Evolutionary conservation across 1,139 yeast species (phyloP).

Genomic region (Saccharomyces hybrid): DNA sequence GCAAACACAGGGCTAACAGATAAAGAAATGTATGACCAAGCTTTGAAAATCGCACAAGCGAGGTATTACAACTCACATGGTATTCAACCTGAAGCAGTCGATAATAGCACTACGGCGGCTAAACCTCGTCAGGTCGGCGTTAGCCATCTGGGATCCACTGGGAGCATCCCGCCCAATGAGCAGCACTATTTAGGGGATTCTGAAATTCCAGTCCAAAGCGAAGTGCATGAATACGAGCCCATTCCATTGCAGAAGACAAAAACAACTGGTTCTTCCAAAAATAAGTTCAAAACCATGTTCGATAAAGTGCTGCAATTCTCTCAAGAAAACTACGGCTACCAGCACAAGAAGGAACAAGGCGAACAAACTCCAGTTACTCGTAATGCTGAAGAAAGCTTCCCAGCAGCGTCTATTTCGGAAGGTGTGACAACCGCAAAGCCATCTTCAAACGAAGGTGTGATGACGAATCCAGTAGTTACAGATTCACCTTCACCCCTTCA

Average conservation of each 20-base stretch:
- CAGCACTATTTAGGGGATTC: neutral
- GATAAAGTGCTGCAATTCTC: constrained; percentile 29
- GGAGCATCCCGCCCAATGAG: neutral
- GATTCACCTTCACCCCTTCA: neutral
- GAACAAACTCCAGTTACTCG: neutral
- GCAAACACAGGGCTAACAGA: constrained; percentile 17
- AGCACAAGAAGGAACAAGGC: constrained; percentile 17
- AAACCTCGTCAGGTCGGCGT: neutral
- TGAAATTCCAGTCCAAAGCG: neutral
- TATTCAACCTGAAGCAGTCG: neutral
- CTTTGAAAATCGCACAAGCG: constrained; percentile 31
- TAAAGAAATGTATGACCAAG: constrained; percentile 33
- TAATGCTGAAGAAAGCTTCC: neutral
- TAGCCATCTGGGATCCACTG: neutral
- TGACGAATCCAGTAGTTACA: neutral
- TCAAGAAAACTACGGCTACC: constrained; percentile 30
- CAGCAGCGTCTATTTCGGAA: neutral
- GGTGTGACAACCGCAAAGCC: constrained; percentile 8
- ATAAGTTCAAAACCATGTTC: constrained; percentile 21
- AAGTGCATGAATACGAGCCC: neutral
- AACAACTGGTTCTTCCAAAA: constrained; percentile 7
- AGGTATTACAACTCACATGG: constrained; percentile 12
- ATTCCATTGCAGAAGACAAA: neutral
- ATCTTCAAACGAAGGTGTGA: neutral
- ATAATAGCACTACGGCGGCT: neutral